Percentiles rank a stretch among this genome's conserved stretches.
These are phyloP conservation scores for Gynandropsis gynandra DNA, from an alignment of 345 rosid species.

Conservation along the genomic window DNA sequence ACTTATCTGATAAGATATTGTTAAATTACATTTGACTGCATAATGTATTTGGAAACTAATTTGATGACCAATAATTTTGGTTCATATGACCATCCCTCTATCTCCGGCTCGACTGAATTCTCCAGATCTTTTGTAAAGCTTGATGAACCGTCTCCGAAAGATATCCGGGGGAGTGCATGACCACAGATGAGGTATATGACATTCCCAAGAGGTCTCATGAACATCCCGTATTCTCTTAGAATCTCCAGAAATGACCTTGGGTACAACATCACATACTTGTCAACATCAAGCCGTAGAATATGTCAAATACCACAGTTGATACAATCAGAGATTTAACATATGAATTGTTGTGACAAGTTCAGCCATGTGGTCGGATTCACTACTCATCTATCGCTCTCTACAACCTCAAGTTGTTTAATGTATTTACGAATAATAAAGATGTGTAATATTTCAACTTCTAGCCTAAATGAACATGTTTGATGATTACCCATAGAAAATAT, in stretches of 20 bases:
- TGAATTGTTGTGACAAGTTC: too few relatives aligned
- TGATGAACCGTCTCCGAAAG: constrained; percentile 51
- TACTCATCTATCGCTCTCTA: too few relatives aligned
- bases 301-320: background rate
- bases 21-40: constrained; percentile 2
- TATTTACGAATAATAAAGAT: too few relatives aligned
- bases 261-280: constrained; percentile 62
- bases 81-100: background rate
- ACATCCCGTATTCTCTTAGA: constrained; percentile 70
- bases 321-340: background rate
- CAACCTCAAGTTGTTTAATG: too few relatives aligned
- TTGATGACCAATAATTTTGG: background rate
- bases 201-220: constrained; percentile 80
- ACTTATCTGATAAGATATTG: too few relatives aligned
- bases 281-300: background rate
- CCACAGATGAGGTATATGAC: constrained; percentile 86
- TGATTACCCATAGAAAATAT: background rate
- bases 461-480: too few relatives aligned
- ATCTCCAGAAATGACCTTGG: constrained; percentile 54
- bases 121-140: constrained; percentile 48
- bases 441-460: too few relatives aligned
- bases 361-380: too few relatives aligned
- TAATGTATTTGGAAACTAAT: background rate
- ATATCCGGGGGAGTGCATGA: constrained; percentile 58
- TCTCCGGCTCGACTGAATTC: constrained; percentile 26